Evolutionary conservation across 1,139 yeast genomes (phyloP), one percentile per base, ranked within the genome.

Genomic region (Debaryomycetaceae sp.): DNA sequence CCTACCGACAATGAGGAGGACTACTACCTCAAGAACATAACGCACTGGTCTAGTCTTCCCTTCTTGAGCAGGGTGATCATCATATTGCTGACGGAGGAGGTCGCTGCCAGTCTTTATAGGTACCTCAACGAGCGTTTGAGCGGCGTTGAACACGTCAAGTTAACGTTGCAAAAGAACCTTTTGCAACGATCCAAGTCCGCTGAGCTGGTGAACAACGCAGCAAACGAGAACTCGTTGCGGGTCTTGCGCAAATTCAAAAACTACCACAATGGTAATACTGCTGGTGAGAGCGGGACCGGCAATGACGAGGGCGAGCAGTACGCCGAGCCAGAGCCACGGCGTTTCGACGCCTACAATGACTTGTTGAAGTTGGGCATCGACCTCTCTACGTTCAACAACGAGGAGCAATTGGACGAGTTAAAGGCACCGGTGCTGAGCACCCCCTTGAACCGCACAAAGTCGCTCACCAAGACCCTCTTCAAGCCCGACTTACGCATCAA

Each of bases 11-110:
- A 40, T n/a, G 35, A 37, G 14, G 51, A 49, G 19, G 60, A 54
- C 25, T 51, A 51, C 35, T 53, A 38, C 27, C 34, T 58, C 18
- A 49, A 52, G 27, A 44, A 56, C 25, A 60, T 71, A 21, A 49
- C 55, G 26, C 56, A 65, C 37, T 71, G 76, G 75, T 59, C 71
- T 8, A 65, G 58, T 30, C 44, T 71, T 23, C 63, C 74, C 8
- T 65, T 64, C 33, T 50, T 70, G 31, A 54, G 50, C 29, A 47
- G 77, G 19, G 51, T 66, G 10, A 64, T 71, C 14, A 53, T 70
- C 20, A 64, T 68, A 4, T 48, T 70, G 37, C 49, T 51, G 34
- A 51, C 55, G 14, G 68, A 59, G 24, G 31, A 31, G 1, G 46
- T 53, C 3, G 71, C 75, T 1, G 18, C 32, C 9, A 36, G 42